Conservation (phyloP, 768 basidiomycete genomes). For the Tephrocybe sp. region DNA sequence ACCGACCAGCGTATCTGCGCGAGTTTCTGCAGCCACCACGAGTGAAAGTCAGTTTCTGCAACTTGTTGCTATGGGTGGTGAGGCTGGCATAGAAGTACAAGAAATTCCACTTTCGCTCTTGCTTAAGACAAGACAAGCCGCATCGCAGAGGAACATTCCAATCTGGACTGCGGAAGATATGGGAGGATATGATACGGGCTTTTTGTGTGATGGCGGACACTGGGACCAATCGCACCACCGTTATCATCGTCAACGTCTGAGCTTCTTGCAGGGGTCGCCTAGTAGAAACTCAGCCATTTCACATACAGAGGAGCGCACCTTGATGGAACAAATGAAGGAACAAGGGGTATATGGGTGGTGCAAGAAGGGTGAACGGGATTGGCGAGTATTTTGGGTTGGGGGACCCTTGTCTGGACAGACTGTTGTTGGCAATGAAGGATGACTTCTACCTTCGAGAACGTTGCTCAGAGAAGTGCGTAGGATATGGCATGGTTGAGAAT, state of each 20-base stretch:
- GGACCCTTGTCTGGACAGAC: constrained; percentile 41
- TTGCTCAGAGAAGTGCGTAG: not conserved
- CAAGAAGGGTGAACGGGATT: constrained; percentile 69
- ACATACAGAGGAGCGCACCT: constrained; percentile 48
- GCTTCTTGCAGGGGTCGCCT: constrained; percentile 41
- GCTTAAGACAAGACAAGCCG: constrained; percentile 43
- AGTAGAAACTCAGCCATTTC: constrained; percentile 45
- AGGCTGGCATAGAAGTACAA: constrained; percentile 71
- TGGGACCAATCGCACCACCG: constrained; percentile 45
- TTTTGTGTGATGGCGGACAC: constrained; percentile 51
- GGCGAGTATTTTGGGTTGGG: constrained; percentile 81
- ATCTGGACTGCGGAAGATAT: constrained; percentile 60
- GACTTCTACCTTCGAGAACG: too few species aligned
- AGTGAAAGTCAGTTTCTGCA: constrained; percentile 48
- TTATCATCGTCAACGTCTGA: constrained; percentile 28
- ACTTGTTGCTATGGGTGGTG: constrained; percentile 51
- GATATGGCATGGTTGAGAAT: constrained; percentile 2
- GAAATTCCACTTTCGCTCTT: constrained; percentile 60
- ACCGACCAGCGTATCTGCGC: constrained; percentile 56
- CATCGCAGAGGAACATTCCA: constrained; percentile 39
- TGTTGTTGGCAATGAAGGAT: not conserved
- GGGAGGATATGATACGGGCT: constrained; percentile 57
- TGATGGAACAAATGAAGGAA: constrained; percentile 40
- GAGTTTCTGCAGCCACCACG: constrained; percentile 44
- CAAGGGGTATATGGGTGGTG: constrained; percentile 80